Percentiles rank a stretch among this genome's conserved stretches.
These are phyloP conservation scores for Ploettnerulaceae sp. DNA, from an alignment of 2,329 filamentous ascomycete species.

Conservation along the genomic window DNA sequence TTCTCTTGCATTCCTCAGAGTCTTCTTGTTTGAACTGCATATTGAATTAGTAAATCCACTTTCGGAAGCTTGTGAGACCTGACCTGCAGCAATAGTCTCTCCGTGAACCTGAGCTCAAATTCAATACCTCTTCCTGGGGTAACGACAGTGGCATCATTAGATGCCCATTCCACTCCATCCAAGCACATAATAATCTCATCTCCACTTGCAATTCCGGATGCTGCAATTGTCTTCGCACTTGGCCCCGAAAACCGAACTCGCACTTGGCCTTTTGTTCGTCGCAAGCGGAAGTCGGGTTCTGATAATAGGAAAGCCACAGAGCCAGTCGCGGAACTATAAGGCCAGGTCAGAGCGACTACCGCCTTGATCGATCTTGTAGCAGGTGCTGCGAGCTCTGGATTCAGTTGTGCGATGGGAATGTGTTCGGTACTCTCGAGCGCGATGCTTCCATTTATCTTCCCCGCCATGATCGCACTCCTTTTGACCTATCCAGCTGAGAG, in stretches of 20 bases:
- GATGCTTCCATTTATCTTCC: constrained; percentile 8
- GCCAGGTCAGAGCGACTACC: constrained; percentile 82
- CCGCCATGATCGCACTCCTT: constrained; percentile 20
- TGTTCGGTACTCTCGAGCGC: constrained; percentile 29
- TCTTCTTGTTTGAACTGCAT: constrained; percentile 45
- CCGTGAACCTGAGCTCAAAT: constrained; percentile 54
- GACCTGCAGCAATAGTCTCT: constrained; percentile 46
- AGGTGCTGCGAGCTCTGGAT: constrained; percentile 42
- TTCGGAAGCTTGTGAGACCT: constrained; percentile 7
- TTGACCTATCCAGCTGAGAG: constrained; percentile 8
- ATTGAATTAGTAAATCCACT: constrained; percentile 16
- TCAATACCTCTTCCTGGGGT: constrained; percentile 49
- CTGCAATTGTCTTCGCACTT: constrained; percentile 64
- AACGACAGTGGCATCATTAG: constrained; percentile 33
- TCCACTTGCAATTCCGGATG: constrained; percentile 67
- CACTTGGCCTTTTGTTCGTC: constrained; percentile 73
- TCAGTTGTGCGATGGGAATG: constrained; percentile 53
- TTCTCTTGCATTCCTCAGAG: constrained; percentile 41
- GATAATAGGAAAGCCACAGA: constrained; percentile 75
- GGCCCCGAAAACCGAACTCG: constrained; percentile 69
- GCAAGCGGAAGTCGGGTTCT: constrained; percentile 77
- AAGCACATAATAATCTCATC: constrained; percentile 69
- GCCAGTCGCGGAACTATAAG: constrained; percentile 73
- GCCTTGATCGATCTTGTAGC: constrained; percentile 53
- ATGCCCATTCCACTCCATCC: constrained; percentile 59